Conservation (phyloP, 257 asterid species). For the Nicotiana noctiflora region DNA sequence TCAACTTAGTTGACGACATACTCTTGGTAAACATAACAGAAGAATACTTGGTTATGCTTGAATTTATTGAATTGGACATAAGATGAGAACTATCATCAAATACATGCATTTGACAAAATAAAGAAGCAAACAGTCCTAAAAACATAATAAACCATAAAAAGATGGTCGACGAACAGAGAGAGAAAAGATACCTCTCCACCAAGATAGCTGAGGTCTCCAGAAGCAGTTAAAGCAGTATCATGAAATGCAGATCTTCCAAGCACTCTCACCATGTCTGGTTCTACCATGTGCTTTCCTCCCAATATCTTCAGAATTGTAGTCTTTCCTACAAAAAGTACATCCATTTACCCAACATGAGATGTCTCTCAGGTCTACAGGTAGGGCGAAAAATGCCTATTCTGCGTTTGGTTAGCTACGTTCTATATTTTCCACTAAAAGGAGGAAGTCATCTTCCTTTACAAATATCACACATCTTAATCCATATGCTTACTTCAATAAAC, state of each 20-base stretch:
- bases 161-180: background rate
- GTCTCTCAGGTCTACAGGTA: background rate
- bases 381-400: background rate
- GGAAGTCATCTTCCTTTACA: background rate
- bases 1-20: background rate
- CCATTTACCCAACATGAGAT: background rate
- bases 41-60: background rate
- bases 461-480: background rate
- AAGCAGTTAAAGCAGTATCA: conserved; percentile 79
- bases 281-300: conserved; percentile 99
- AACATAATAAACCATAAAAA: background rate
- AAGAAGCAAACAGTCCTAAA: background rate
- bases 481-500: background rate
- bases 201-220: conserved; percentile 89
- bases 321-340: conserved; percentile 43
- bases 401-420: background rate
- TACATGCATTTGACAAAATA: background rate
- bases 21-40: background rate
- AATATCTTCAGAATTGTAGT: conserved; percentile 87
- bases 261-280: conserved; percentile 74
- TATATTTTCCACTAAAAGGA: background rate
- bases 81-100: background rate
- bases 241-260: conserved; percentile 97
- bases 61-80: background rate
- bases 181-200: conserved; percentile 74